Percentiles rank a stretch among this genome's conserved stretches.
Evolutionary conservation across 495 filamentous ascomycete genomes (phyloP).

Genomic region (Aspergillus bridgeri): DNA sequence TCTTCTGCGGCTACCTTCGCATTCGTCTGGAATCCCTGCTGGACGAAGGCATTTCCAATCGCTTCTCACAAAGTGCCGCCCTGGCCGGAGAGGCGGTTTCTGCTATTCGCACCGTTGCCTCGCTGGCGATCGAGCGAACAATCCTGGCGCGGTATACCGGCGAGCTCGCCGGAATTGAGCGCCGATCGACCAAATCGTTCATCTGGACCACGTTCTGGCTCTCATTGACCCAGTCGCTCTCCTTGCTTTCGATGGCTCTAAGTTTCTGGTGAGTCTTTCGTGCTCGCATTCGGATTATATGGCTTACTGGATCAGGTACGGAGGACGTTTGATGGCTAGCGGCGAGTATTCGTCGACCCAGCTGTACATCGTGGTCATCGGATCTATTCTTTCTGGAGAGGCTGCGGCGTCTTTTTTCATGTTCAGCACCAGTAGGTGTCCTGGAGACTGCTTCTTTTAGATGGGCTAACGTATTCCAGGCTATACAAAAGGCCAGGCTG

Average conservation of each 20-base stretch:
- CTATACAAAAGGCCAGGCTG: constrained; percentile 43
- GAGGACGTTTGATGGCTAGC: constrained; percentile 22
- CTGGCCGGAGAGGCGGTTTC: constrained; percentile 53
- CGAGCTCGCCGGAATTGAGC: constrained; percentile 7
- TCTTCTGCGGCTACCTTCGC: constrained; percentile 49
- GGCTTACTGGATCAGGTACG: constrained; percentile 28
- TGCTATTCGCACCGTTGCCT: constrained; percentile 54
- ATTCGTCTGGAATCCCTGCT: constrained; percentile 42
- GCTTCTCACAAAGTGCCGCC: constrained; percentile 46
- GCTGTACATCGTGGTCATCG: constrained; percentile 54
- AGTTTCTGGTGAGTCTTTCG: constrained; percentile 47
- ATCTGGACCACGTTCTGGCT: constrained; percentile 17
- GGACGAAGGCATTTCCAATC: constrained; percentile 48
- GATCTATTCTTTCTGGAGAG: constrained; percentile 52
- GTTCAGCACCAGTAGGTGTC: constrained; percentile 20
- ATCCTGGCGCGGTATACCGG: constrained; percentile 49
- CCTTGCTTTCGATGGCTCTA: constrained; percentile 48
- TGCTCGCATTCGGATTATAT: not conserved
- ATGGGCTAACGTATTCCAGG: constrained; percentile 13
- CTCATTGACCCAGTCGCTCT: constrained; percentile 25
- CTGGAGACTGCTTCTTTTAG: not conserved
- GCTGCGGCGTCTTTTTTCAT: constrained; percentile 44
- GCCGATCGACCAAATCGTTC: constrained; percentile 1
- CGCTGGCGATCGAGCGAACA: constrained; percentile 50
- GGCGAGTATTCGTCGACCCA: constrained; percentile 42